Base-by-base conservation (phyloP, 192 early-diverging fungal genomes). In the Podila epicladia region DNA sequence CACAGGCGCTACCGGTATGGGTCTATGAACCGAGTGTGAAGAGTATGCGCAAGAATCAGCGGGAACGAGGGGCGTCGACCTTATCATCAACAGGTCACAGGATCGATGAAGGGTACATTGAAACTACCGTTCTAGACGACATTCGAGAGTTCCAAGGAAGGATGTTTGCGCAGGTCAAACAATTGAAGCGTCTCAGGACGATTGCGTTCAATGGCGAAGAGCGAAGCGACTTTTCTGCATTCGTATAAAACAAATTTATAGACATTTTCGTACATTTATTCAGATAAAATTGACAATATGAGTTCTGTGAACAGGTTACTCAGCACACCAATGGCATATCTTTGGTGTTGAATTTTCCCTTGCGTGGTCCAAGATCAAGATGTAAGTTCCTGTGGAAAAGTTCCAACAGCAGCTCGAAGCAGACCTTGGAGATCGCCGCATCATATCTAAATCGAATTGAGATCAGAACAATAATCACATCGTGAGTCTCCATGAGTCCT, bases 381-480 rank as follows among this genome's bases (percentile, higher is more conserved):
- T 82, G 75, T 12, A 91, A 64, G 60, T 83, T 84, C 4, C 90
- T 65, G 53, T 87, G 84, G 71, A 92, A 92, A 51, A 90, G 55
- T 71, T 92, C 91, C 65, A 87, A 38, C 50, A 92, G 48, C 60
- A 86, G 45, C 22, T 89, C 86, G 60, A 91, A 90, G 72, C 89
- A 88, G 45, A 87, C 84, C 45, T 85, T 85, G 19, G 90, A 71
- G 62, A 90, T 66, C 31, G 90, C 87, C 12, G 91, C 84, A 67
- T 92, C 91, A 64, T 91, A 92, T 38, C 62, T 64, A 57, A 31
- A 50, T 12, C n/a, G 4, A 64, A 45, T n/a, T 12, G 12, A 0
- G 24, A 2, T 13, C 24, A 62, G 0, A 38, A 22, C 38, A 22
- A 62, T 5, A n/a, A 45, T 15, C 41, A 15, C 41, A 17, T 45